Base-by-base conservation (phyloP, 2,329 filamentous ascomycete genomes). In the Fusarium mexicanum region DNA sequence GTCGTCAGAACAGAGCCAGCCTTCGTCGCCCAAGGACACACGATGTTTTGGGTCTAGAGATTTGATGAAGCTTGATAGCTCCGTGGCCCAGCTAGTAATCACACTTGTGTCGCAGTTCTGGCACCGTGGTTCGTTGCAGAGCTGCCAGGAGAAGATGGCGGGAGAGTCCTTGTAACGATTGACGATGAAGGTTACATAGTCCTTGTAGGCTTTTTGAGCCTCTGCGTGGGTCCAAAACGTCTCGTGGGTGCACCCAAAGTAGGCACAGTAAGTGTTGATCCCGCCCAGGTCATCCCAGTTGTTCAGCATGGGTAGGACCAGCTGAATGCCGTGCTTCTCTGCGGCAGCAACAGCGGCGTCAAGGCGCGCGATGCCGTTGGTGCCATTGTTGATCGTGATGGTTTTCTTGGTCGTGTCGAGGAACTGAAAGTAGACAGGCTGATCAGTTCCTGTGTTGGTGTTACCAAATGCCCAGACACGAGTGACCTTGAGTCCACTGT, bases 111-210 rank as follows among this genome's bases (percentile, higher is more conserved):
- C 37, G 48, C 59, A 44, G 20, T 61, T 61, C n/a, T 61, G 59
- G 13, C 59, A 61, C 6, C 59, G 38, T 31, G 59, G 59, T 11
- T 61, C 59, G 12, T 55, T 61, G 16, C 38, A 61, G 59, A 61
- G 59, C n/a, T 61, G 59, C 59, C 59, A 55, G 14, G 59, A 61
- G 33, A 61, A 61, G 24, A 55, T 55, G 10, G 59, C 59, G 29
- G 38, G 38, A 4, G 59, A 61, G 20, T 61, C 48, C 8, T 55
- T 55, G 48, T 61, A 61, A 1, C 59, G 38, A 37, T 61, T 61
- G n/a, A 55, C 48, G n/a, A 61, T 55, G 16, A 61, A 61, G 11
- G 59, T 11, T 0, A 55, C 59, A 12, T 61, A 44, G 18, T 61
- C 59, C 9, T 18, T 61, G 29, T 61, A 61, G 8, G 59, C 59